These are phyloP conservation scores for Olyra latifolia DNA, from an alignment of 176 grass and related monocot species.

Conservation along the genomic window DNA sequence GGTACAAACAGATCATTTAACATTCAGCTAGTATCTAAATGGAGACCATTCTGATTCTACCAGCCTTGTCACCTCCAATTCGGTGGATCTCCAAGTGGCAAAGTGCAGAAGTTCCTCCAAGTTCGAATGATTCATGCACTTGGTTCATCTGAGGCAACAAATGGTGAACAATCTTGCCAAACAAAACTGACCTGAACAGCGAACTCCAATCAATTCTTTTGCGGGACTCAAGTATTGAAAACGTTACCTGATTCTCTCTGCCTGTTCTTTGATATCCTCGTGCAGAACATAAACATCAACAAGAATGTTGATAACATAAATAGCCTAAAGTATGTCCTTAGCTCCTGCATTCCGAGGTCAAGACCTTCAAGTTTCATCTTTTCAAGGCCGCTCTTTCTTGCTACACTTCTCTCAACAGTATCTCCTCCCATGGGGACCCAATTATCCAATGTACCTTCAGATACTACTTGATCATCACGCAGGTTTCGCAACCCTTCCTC, in stretches of 20 bases:
- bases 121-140: background rate
- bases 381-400: slow-evolving; percentile 14
- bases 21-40: slow-evolving; percentile 8
- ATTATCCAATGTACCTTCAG: slow-evolving; percentile 34
- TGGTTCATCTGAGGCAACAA: slow-evolving; percentile 41
- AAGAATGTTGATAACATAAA: slow-evolving; percentile 88
- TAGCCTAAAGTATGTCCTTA: slow-evolving; percentile 88
- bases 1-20: background rate
- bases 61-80: slow-evolving; percentile 10
- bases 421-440: slow-evolving; percentile 48
- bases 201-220: background rate
- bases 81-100: background rate
- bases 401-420: slow-evolving; percentile 33
- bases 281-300: slow-evolving; percentile 97
- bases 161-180: background rate
- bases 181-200: background rate
- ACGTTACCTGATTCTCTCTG: slow-evolving; percentile 50
- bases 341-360: slow-evolving; percentile 89
- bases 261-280: slow-evolving; percentile 88
- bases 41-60: slow-evolving; percentile 21
- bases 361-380: slow-evolving; percentile 66
- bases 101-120: background rate
- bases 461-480: slow-evolving; percentile 19
- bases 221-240: slow-evolving; percentile 24
- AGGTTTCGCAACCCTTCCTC: slow-evolving; percentile 59